phyloP scores from a whole-genome alignment of 2,329 filamentous ascomycete genomes.

The Fusarium sp. region DNA sequence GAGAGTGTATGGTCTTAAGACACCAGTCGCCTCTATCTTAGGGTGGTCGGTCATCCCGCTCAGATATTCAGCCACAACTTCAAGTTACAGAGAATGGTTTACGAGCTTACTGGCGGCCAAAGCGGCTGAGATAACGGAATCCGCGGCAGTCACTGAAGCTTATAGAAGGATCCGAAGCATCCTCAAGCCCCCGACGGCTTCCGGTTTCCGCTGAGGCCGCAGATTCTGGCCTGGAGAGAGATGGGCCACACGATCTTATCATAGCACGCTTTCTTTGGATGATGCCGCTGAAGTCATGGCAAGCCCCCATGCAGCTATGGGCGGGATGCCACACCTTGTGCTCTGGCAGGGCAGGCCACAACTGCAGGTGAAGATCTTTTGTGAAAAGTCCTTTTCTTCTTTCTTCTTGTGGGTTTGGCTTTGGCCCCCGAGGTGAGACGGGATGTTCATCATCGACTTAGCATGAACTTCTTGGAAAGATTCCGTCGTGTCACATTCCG shows the following conservation, averaged over 20 bases:
- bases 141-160: slow-evolving; percentile 14
- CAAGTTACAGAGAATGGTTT: not conserved
- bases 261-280: slow-evolving; percentile 20
- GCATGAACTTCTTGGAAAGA: slow-evolving; percentile 19
- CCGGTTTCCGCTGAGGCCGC: slow-evolving; percentile 39
- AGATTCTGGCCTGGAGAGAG: slow-evolving; percentile 1
- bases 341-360: slow-evolving; percentile 22
- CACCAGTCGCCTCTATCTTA: not conserved
- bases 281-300: slow-evolving; percentile 34
- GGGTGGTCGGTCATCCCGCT: not conserved
- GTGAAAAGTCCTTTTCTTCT: slow-evolving; percentile 4
- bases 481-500: slow-evolving; percentile 24
- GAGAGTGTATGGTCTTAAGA: not conserved
- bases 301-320: slow-evolving; percentile 2
- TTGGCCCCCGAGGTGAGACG: slow-evolving; percentile 31
- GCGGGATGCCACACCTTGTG: slow-evolving; percentile 26
- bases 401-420: slow-evolving; percentile 14
- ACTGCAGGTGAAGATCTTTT: slow-evolving; percentile 29
- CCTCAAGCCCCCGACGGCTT: slow-evolving; percentile 32
- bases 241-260: slow-evolving; percentile 35
- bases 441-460: slow-evolving; percentile 24
- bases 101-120: slow-evolving; percentile 6
- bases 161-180: slow-evolving; percentile 16
- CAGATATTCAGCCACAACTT: not conserved
- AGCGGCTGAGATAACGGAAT: slow-evolving; percentile 9